phyloP scores from a whole-genome alignment of 345 rosid species.

The Anastatica hierochuntica region DNA sequence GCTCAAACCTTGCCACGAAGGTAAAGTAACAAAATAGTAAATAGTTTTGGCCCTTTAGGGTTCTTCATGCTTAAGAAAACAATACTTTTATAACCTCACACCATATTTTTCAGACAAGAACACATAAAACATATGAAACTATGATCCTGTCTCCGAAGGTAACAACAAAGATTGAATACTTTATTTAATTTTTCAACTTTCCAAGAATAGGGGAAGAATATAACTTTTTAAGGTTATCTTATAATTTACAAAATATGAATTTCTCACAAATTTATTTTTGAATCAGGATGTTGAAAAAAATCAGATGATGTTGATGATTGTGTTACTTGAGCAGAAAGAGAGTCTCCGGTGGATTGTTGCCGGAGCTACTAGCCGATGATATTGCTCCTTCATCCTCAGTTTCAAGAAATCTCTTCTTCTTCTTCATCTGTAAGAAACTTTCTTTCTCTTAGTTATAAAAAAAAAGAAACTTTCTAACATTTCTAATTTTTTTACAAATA shows the following conservation, averaged over 20 bases:
- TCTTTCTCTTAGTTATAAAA: not conserved
- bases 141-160: constrained; percentile 1
- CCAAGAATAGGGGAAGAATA: not conserved
- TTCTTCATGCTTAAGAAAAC: constrained; percentile 14
- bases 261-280: not conserved
- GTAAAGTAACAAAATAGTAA: too few relatives aligned
- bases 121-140: not conserved
- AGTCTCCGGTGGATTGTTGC: constrained; percentile 2
- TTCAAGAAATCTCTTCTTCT: not conserved
- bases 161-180: not conserved
- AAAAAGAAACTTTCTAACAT: not conserved
- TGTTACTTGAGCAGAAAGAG: constrained; percentile 1
- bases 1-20: too few relatives aligned
- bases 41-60: not conserved
- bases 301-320: not conserved
- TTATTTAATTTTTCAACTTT: not conserved
- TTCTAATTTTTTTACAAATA: not conserved
- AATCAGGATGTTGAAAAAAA: not conserved
- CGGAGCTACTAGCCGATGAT: not conserved
- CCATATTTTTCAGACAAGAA: too few relatives aligned
- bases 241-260: not conserved
- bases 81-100: not conserved
- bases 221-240: not conserved
- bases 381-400: not conserved
- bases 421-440: constrained; percentile 14